A percentile compares a stretch with the other conserved stretches of the same genome.
These are phyloP conservation scores for Schizosaccharomyces osmophilus DNA, from an alignment of 805 yeast species.

Conservation along the genomic window DNA sequence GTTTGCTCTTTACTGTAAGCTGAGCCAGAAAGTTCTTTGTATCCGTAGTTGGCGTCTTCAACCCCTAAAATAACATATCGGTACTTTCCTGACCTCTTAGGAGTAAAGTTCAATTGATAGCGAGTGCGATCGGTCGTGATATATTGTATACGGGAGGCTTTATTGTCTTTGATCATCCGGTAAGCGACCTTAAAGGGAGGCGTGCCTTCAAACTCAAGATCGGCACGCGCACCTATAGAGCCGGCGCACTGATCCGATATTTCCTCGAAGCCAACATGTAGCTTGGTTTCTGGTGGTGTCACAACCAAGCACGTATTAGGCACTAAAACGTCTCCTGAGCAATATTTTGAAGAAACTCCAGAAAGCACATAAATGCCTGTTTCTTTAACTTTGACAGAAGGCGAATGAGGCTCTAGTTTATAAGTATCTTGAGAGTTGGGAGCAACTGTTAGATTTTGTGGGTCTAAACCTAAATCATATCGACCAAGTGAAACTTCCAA, in stretches of 20 bases:
- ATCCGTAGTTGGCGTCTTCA: slow-evolving; percentile 37
- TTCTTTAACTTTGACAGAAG: neutral
- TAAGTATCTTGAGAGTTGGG: neutral
- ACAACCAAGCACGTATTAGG: slow-evolving; percentile 30
- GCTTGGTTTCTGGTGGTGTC: slow-evolving; percentile 28
- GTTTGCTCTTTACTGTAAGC: slow-evolving; percentile 13
- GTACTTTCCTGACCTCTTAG: slow-evolving; percentile 60
- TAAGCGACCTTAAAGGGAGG: slow-evolving; percentile 60
- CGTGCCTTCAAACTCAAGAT: slow-evolving; percentile 42
- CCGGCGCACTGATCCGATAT: slow-evolving; percentile 79
- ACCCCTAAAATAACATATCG: slow-evolving; percentile 43
- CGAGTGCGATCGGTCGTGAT: slow-evolving; percentile 16
- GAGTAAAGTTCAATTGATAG: slow-evolving; percentile 41
- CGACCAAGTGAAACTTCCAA: neutral
- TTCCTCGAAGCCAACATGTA: slow-evolving; percentile 24
- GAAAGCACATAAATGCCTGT: slow-evolving; percentile 39
- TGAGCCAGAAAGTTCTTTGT: slow-evolving; percentile 8
- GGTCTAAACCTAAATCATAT: neutral
- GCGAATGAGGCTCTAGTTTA: neutral
- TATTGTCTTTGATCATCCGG: slow-evolving; percentile 21
- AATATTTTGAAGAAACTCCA: slow-evolving; percentile 31
- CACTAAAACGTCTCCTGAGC: slow-evolving; percentile 43
- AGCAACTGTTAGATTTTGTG: neutral
- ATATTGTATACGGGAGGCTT: slow-evolving; percentile 13
- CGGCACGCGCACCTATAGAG: slow-evolving; percentile 60